phyloP scores from a whole-genome alignment of 1,284 basidiomycete genomes.

The Trametes sp. region DNA sequence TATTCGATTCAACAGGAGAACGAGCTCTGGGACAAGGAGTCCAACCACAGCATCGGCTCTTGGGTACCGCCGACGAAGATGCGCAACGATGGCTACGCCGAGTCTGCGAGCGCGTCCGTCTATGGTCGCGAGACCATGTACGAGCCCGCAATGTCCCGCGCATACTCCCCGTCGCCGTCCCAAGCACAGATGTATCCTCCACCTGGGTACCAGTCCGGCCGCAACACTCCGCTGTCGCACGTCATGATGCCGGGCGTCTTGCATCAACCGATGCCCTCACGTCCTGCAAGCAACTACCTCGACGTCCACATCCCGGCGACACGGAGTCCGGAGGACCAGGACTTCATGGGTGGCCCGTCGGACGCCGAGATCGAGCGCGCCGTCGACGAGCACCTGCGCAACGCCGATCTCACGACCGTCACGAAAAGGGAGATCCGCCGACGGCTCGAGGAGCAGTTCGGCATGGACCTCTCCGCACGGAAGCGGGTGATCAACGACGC shows the following conservation, averaged over 20 bases:
- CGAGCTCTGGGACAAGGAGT: slow-evolving; percentile 97
- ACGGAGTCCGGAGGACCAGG: slow-evolving; percentile 59
- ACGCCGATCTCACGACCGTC: slow-evolving; percentile 85
- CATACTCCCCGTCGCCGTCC: slow-evolving; percentile 75
- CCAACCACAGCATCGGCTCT: slow-evolving; percentile 88
- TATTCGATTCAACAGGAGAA: slow-evolving; percentile 70
- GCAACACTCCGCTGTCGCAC: slow-evolving; percentile 66
- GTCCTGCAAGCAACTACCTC: slow-evolving; percentile 78
- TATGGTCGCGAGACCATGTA: slow-evolving; percentile 88
- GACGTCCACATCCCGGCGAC: slow-evolving; percentile 68
- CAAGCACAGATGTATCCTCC: slow-evolving; percentile 57
- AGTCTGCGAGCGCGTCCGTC: slow-evolving; percentile 76
- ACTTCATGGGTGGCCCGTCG: slow-evolving; percentile 56
- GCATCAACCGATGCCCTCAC: slow-evolving; percentile 65
- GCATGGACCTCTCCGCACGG: slow-evolving; percentile 70
- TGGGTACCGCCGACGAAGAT: slow-evolving; percentile 79
- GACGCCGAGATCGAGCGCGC: slow-evolving; percentile 78
- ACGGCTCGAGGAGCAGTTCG: slow-evolving; percentile 81
- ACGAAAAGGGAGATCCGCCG: slow-evolving; percentile 90
- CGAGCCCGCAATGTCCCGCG: slow-evolving; percentile 60
- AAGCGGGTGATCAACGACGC: slow-evolving; percentile 75
- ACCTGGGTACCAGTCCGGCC: slow-evolving; percentile 80
- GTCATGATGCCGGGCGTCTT: slow-evolving; percentile 33
- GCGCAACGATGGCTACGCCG: slow-evolving; percentile 74
- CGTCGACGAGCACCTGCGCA: slow-evolving; percentile 74